Evolutionary conservation across 768 basidiomycete genomes (phyloP), one percentile per base, ranked within the genome.

Genomic region (Pleurotus platypus): DNA sequence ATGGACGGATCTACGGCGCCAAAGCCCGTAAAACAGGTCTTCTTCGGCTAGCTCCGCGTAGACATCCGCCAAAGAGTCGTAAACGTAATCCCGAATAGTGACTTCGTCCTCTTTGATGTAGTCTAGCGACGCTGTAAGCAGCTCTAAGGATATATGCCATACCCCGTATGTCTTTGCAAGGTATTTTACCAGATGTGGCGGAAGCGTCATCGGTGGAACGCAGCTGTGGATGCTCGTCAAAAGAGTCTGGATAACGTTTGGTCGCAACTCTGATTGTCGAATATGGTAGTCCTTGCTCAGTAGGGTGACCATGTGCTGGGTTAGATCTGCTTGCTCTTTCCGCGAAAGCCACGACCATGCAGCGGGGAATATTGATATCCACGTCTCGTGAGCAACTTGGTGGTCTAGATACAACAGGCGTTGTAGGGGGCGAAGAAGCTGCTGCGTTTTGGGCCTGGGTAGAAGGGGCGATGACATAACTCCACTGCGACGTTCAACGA

Each of bases 41-140:
- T 98, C 96, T 73, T 99, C 97, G 2, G 86, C 87, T 45, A 99
- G 73, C 67, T 99, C 97, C 0, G 96, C 93, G 63, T 98, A 99
- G 5, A 98, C 78, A 66, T 98, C 97, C 13, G 93, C 90, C 27
- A 99, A 78, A 1, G 97, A 92, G 68, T 97, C 95, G 57, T 85
- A 86, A 46, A 93, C 86, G 46, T 85, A 88, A 50, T 98, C 94
- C 12, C 88, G 86, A 13, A 94, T 76, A 30, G 80, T 79, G 27
- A 82, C 77, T 59, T 97, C 92, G 56, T 94, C 90, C 45, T 94
- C 91, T 49, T 87, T 85, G 26, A 87, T 78, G 49, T 84, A 74
- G 38, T 94, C 91, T 59, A 94, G 75, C n/a, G 91, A 87, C 26
- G 79, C 75, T 61, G 87, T 86, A 3, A 99, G 81, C 30, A 96